A percentile compares a stretch with the other conserved stretches of the same genome.
These are phyloP conservation scores for Leucosporidium scottii DNA, from an alignment of 768 basidiomycete species.

Conservation along the genomic window DNA sequence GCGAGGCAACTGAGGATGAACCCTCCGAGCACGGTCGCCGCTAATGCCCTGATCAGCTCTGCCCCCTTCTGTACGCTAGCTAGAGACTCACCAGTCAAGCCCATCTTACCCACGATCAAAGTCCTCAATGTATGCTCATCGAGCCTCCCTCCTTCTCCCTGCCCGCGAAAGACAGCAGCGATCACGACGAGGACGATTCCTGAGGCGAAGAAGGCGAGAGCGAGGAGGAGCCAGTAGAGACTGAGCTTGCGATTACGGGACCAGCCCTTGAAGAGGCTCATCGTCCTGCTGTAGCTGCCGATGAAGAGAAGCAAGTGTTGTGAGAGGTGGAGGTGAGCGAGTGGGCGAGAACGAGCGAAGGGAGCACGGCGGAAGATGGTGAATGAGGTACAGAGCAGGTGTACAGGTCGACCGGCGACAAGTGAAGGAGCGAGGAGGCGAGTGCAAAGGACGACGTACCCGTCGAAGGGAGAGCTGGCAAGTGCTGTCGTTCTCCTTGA, in stretches of 20 bases:
- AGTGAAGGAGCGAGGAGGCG: too few relatives aligned
- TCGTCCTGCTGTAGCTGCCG: too few relatives aligned
- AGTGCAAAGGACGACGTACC: too few relatives aligned
- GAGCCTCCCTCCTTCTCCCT: not conserved
- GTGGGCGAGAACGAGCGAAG: too few relatives aligned
- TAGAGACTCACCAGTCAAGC: not conserved
- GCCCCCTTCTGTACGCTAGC: not conserved
- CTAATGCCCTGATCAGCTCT: not conserved
- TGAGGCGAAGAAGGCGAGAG: not conserved
- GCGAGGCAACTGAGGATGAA: not conserved
- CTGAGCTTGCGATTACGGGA: constrained; percentile 3
- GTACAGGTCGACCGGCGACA: too few relatives aligned
- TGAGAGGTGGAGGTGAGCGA: too few relatives aligned
- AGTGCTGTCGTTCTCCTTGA: too few relatives aligned
- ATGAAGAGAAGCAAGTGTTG: too few relatives aligned
- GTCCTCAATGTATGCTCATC: not conserved
- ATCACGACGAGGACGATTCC: constrained; percentile 9
- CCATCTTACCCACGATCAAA: not conserved
- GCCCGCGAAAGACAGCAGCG: not conserved
- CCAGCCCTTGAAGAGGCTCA: not conserved
- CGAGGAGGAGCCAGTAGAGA: not conserved
- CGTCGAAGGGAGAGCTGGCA: too few relatives aligned
- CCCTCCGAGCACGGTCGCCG: not conserved
- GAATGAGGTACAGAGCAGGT: too few relatives aligned
- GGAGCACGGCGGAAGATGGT: too few relatives aligned